Base-by-base conservation (phyloP, 768 basidiomycete species). In the Nidularia sp. region DNA sequence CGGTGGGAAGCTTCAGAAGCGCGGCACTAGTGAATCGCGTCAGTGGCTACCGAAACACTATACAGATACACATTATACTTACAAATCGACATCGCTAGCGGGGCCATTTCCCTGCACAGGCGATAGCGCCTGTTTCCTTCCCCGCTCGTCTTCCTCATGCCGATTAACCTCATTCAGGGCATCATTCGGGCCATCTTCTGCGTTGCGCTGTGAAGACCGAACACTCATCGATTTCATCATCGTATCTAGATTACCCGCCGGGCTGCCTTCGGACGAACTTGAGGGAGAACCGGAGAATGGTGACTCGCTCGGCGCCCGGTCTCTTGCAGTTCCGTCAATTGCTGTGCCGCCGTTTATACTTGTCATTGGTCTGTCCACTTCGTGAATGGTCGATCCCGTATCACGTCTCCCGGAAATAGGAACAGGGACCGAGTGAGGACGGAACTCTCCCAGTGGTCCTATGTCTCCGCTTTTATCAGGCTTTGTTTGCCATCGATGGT, bases 51-150 rank as follows among this genome's bases (percentile, higher is more conserved):
- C 33, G 31, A 50, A 29, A 33, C 34, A 48, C 22, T 34, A 44
- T 32, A 31, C 32, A 43, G 46, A 51, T 47, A 5, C 12, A 33
- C 45, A 49, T 42, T 45, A 48, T n/a, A 58, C 78, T 55, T 55
- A 84, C 84, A 78, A 75, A 58, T 81, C 72, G 10, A 67, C 62
- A 25, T 61, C 46, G 45, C 48, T 55, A 12, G 77, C 68, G 4
- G 63, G 57, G 2, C 70, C 73, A 58, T 80, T 75, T 18, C 76
- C 75, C 50, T 81, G 78, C 13, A 84, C 67, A 7, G 84, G 81
- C 13, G 83, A 83, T 57, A 76, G 69, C 7, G 70, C 70, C 18
- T 77, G 71, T 55, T 78, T 78, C 43, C 84, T 71, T 2, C 84
- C 84, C 15, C 84, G 70, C 49, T 75, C 72, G 9, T 68, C 64